Conservation (phyloP, 331 rosid genomes). For the Cydonia oblonga region DNA sequence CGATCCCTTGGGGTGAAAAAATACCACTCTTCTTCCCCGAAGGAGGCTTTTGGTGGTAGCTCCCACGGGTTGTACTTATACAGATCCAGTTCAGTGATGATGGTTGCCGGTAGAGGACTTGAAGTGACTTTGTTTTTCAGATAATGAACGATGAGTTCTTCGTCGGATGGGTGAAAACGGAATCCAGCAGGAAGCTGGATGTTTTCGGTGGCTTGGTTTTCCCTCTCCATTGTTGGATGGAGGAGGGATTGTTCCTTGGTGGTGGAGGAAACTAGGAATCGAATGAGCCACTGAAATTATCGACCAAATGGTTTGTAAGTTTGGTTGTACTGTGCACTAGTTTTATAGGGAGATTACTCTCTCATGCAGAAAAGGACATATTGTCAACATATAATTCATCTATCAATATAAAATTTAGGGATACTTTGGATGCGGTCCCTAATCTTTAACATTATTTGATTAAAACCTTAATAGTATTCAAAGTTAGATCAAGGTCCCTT, state of each 20-base stretch:
- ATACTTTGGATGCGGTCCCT: no score
- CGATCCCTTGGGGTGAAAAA: conserved; percentile 68
- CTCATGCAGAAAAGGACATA: conserved; percentile 36
- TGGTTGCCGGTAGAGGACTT: conserved; percentile 49
- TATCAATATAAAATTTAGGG: not conserved
- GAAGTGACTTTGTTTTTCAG: conserved; percentile 53
- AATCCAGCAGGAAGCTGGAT: conserved; percentile 72
- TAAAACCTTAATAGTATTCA: no score
- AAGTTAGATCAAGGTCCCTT: no score
- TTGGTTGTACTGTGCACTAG: conserved; percentile 34
- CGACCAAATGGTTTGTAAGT: conserved; percentile 27
- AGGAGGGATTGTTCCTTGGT: not conserved
- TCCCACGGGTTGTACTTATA: conserved; percentile 72
- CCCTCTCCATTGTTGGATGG: conserved; percentile 32
- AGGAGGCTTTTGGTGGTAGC: conserved; percentile 48
- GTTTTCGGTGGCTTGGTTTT: conserved; percentile 9
- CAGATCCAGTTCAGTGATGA: conserved; percentile 58
- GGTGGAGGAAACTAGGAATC: conserved; percentile 28
- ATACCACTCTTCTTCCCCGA: conserved; percentile 68
- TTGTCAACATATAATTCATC: conserved; percentile 1
- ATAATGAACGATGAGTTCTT: conserved; percentile 60
- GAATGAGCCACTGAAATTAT: conserved; percentile 20
- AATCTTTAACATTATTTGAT: no score
- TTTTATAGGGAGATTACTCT: conserved; percentile 14
- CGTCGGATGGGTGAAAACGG: conserved; percentile 76